phyloP scores from a whole-genome alignment of 2,329 filamentous ascomycete genomes.

The Hypocrella siamensis region DNA sequence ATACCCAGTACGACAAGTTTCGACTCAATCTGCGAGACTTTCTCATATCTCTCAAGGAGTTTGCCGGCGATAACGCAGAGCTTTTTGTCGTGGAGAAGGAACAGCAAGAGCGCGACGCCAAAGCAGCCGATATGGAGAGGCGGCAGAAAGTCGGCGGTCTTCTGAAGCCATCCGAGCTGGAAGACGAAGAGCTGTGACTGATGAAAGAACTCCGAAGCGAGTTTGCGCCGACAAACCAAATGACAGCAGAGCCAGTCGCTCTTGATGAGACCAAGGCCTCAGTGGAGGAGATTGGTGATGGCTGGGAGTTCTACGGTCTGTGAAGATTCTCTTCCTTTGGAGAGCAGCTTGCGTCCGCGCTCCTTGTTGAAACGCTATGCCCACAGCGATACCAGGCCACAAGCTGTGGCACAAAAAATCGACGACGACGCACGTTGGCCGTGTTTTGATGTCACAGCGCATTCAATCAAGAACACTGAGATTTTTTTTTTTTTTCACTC shows the following conservation, averaged over 20 bases:
- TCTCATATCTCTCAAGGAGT: constrained; percentile 93
- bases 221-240: constrained; percentile 26
- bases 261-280: constrained; percentile 11
- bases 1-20: constrained; percentile 85
- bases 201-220: constrained; percentile 50
- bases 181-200: constrained; percentile 83
- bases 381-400: too few species aligned
- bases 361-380: not conserved
- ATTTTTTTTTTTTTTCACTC: too few species aligned
- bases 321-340: constrained; percentile 15
- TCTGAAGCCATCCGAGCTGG: constrained; percentile 93
- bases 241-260: constrained; percentile 4
- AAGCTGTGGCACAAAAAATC: too few species aligned
- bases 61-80: constrained; percentile 87
- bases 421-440: too few species aligned
- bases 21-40: constrained; percentile 93
- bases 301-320: constrained; percentile 52
- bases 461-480: too few species aligned
- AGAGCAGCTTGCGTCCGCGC: too few species aligned
- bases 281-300: constrained; percentile 26
- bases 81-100: constrained; percentile 91
- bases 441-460: too few species aligned
- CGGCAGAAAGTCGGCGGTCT: constrained; percentile 90
- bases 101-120: constrained; percentile 71
- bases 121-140: constrained; percentile 78